Conservation (phyloP, 306 rosid species). For the Glycine latifolia region DNA sequence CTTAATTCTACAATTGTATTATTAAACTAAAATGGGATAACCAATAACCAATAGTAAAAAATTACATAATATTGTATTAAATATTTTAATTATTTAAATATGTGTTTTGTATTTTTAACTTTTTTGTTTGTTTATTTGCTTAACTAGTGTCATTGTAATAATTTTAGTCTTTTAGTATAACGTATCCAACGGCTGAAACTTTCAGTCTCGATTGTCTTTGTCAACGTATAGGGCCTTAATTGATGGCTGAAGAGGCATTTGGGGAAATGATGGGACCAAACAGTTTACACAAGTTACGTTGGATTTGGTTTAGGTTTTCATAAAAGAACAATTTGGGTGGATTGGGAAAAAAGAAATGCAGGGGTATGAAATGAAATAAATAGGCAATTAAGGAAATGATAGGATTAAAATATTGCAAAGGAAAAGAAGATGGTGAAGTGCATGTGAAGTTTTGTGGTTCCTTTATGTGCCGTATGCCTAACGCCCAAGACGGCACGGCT, state of each 20-base stretch:
- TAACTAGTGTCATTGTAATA: too few species aligned
- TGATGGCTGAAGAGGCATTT: conserved; percentile 31
- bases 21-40: too few species aligned
- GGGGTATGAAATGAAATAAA: background rate
- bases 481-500: conserved; percentile 92
- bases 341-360: conserved; percentile 53
- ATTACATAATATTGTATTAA: background rate
- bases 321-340: conserved; percentile 35
- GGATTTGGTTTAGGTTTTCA: conserved; percentile 51
- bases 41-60: too few species aligned
- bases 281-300: conserved; percentile 8
- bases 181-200: too few species aligned
- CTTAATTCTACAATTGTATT: too few species aligned
- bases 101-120: too few species aligned
- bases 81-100: background rate
- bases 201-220: too few species aligned
- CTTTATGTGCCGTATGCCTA: conserved; percentile 42
- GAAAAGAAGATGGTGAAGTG: conserved; percentile 53
- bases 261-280: conserved; percentile 24
- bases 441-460: conserved; percentile 56
- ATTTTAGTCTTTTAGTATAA: too few species aligned
- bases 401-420: conserved; percentile 47
- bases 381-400: too few species aligned
- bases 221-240: background rate
- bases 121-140: background rate